Conservation (phyloP, 108 stramenopile genomes). For the Stephanodiscus triporus region DNA sequence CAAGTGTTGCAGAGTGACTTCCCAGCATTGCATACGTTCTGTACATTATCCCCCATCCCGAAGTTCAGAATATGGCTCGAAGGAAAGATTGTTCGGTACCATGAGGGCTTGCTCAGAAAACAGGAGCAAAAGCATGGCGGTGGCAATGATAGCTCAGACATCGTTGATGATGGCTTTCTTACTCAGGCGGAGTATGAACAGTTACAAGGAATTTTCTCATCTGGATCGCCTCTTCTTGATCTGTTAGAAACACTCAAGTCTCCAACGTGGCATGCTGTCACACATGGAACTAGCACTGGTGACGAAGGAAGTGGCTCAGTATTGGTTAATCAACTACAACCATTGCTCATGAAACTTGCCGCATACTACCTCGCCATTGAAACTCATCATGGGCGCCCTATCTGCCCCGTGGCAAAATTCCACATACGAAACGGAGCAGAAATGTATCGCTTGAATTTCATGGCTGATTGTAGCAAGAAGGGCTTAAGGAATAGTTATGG, state of each 20-base stretch:
- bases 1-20: conserved; percentile 57
- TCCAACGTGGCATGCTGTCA: conserved; percentile 11
- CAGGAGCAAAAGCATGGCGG: not conserved
- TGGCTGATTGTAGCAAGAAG: conserved; percentile 66
- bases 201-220: conserved; percentile 24
- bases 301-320: not conserved
- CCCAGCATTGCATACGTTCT: conserved; percentile 68
- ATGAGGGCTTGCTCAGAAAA: conserved; percentile 8
- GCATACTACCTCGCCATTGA: conserved; percentile 69
- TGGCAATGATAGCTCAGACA: not conserved
- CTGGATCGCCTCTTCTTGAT: conserved; percentile 19
- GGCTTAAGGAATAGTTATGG: conserved; percentile 76
- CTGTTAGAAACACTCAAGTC: conserved; percentile 23
- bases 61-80: conserved; percentile 85
- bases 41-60: conserved; percentile 90
- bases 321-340: conserved; percentile 42
- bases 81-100: conserved; percentile 50
- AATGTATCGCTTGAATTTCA: conserved; percentile 69
- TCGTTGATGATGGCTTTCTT: conserved; percentile 41
- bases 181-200: conserved; percentile 38
- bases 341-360: conserved; percentile 69
- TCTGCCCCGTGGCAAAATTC: conserved; percentile 86
- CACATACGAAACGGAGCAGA: conserved; percentile 87
- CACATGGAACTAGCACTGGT: conserved; percentile 6
- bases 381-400: conserved; percentile 70